A percentile compares a stretch with the other conserved stretches of the same genome.
These are phyloP conservation scores for Pseudogymnoascus sp. DNA, from an alignment of 2,329 filamentous ascomycete genomes.

Conservation along the genomic window DNA sequence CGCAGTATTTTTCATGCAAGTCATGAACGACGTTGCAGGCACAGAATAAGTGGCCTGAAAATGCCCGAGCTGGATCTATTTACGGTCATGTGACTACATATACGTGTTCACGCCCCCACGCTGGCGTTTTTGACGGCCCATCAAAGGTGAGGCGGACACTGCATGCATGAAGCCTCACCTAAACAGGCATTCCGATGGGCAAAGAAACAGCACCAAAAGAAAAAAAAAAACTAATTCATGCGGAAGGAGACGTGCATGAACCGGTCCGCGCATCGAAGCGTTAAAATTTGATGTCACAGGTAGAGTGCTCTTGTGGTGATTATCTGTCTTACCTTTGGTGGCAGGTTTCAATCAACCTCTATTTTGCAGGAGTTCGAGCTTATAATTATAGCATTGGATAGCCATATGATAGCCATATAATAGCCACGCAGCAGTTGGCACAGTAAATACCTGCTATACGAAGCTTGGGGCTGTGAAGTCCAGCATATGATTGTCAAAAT, in stretches of 20 bases:
- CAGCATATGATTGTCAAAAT: neutral
- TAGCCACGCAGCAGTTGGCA: neutral
- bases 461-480: neutral
- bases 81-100: neutral
- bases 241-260: neutral
- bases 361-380: neutral
- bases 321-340: neutral
- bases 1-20: slow-evolving; percentile 6
- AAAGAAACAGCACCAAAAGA: neutral
- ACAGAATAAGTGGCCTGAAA: neutral
- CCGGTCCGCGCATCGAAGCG: neutral
- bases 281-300: neutral
- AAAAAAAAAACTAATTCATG: neutral
- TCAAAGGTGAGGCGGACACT: neutral
- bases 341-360: neutral
- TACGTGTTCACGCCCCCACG: neutral
- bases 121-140: neutral
- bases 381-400: neutral
- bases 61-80: neutral
- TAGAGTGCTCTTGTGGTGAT: neutral
- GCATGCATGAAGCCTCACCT: neutral
- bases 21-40: slow-evolving; percentile 4
- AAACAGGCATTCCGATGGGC: neutral
- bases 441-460: neutral
- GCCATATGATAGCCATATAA: neutral